Percentiles rank a stretch among this genome's conserved stretches.
phyloP scores from a whole-genome alignment of 345 rosid species.

The Clausena lansium region DNA sequence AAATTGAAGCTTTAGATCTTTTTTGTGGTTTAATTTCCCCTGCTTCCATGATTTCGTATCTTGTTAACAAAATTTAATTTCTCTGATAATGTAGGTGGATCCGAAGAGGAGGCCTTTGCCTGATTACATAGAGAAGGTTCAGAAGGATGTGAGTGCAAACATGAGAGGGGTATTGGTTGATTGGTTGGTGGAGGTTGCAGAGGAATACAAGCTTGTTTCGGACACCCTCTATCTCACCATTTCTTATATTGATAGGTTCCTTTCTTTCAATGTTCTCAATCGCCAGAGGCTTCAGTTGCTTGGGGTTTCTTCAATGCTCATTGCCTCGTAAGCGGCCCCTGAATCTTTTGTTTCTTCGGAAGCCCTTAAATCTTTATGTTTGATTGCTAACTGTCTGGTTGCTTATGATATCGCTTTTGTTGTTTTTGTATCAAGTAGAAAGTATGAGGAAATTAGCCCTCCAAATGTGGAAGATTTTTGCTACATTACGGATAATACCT shows the following conservation, averaged over 20 bases:
- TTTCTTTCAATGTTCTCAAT: conserved; percentile 49
- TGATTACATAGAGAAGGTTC: conserved; percentile 69
- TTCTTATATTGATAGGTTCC: conserved; percentile 57
- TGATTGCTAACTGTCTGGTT: not conserved
- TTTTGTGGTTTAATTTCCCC: not conserved
- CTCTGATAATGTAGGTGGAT: conserved; percentile 37
- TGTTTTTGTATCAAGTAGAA: conserved; percentile 40
- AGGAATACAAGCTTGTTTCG: conserved; percentile 61
- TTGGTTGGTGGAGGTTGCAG: conserved; percentile 90
- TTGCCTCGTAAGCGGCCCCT: conserved; percentile 69
- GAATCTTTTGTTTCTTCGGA: not conserved
- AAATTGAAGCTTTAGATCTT: not conserved
- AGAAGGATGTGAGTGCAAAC: conserved; percentile 53
- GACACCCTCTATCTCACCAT: conserved; percentile 63
- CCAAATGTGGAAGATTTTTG: conserved; percentile 75
- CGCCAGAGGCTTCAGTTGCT: conserved; percentile 71
- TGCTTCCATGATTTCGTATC: not conserved
- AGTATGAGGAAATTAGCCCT: conserved; percentile 72
- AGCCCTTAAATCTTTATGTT: not conserved
- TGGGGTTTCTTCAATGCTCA: conserved; percentile 85
- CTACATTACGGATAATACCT: conserved; percentile 69
- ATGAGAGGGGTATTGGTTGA: conserved; percentile 83
- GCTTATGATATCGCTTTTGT: not conserved
- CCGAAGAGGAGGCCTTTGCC: conserved; percentile 56
- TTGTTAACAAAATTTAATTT: not conserved